phyloP scores from a whole-genome alignment of 169 alveolate species.

The Eimeria acervulina region DNA sequence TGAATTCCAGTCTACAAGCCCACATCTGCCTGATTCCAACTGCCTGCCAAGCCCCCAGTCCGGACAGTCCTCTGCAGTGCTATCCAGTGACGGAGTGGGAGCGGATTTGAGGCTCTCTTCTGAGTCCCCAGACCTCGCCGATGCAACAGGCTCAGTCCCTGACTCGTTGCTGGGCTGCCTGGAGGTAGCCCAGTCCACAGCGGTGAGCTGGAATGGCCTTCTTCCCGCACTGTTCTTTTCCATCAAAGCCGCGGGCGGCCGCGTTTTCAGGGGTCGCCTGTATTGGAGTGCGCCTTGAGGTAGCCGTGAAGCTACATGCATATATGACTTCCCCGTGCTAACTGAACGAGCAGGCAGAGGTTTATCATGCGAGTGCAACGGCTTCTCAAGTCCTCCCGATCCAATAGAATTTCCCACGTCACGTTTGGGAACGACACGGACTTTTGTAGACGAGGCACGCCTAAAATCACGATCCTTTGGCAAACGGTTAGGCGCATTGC shows the following conservation, averaged over 20 bases:
- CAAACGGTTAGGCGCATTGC: slow-evolving; percentile 2
- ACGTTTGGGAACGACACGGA: not conserved
- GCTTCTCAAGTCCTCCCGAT: not conserved
- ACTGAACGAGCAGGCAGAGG: slow-evolving; percentile 53
- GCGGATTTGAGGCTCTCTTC: not conserved
- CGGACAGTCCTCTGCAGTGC: not conserved
- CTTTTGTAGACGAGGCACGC: not conserved
- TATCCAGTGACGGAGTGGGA: slow-evolving; percentile 8
- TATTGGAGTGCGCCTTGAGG: slow-evolving; percentile 65
- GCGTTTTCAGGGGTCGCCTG: slow-evolving; percentile 26
- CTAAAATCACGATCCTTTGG: not conserved
- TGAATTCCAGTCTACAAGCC: not conserved
- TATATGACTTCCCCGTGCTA: slow-evolving; percentile 52
- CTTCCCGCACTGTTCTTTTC: not conserved
- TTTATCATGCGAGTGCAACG: slow-evolving; percentile 36
- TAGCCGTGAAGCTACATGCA: slow-evolving; percentile 74
- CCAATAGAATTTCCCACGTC: slow-evolving; percentile 26
- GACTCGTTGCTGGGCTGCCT: not conserved
- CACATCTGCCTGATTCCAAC: not conserved
- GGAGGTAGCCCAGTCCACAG: not conserved
- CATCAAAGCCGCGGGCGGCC: not conserved
- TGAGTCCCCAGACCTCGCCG: slow-evolving; percentile 66
- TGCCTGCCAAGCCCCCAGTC: not conserved
- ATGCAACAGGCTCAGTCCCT: slow-evolving; percentile 27
- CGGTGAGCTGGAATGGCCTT: not conserved